Evolutionary conservation across 148 eudicot species (phyloP).

Genomic region (Rhododendron simsii): DNA sequence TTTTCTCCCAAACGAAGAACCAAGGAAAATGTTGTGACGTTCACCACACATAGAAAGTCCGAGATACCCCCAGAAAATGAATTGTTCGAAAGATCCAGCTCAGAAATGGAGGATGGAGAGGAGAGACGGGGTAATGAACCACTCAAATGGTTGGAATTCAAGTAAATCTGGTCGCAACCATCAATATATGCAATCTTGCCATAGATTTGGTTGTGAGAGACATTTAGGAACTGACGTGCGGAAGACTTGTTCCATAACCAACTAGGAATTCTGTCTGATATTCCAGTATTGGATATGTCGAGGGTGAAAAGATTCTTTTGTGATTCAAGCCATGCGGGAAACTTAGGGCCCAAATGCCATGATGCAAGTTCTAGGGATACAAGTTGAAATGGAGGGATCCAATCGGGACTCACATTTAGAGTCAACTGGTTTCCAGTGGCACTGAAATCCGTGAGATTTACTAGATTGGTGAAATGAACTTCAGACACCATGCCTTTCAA

Average conservation of each 20-base stretch:
- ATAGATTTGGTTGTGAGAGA: conserved; percentile 2
- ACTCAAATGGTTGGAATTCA: conserved; percentile 2
- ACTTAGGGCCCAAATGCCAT: neutral
- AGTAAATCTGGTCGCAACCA: neutral
- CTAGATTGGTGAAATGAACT: conserved; percentile 6
- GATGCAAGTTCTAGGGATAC: neutral
- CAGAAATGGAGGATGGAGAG: rapidly evolving
- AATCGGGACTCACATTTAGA: conserved; percentile 4
- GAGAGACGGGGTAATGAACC: neutral
- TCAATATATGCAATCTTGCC: conserved; percentile 1
- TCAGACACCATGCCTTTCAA: conserved; percentile 15
- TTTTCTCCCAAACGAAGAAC: neutral
- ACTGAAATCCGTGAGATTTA: neutral
- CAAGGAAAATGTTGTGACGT: neutral
- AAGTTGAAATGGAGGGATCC: conserved; percentile 26
- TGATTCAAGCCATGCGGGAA: neutral
- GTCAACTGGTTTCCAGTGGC: conserved; percentile 9
- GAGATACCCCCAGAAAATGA: neutral
- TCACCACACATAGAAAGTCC: neutral
- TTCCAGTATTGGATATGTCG: neutral
- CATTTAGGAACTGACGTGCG: too few relatives aligned
- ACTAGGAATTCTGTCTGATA: neutral
- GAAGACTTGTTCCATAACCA: conserved; percentile 18
- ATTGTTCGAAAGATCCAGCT: neutral
- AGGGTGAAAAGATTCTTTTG: neutral